Evolutionary conservation across 108 stramenopile species (phyloP), one percentile per base, ranked within the genome.

Genomic region (Skeletonema grethae): DNA sequence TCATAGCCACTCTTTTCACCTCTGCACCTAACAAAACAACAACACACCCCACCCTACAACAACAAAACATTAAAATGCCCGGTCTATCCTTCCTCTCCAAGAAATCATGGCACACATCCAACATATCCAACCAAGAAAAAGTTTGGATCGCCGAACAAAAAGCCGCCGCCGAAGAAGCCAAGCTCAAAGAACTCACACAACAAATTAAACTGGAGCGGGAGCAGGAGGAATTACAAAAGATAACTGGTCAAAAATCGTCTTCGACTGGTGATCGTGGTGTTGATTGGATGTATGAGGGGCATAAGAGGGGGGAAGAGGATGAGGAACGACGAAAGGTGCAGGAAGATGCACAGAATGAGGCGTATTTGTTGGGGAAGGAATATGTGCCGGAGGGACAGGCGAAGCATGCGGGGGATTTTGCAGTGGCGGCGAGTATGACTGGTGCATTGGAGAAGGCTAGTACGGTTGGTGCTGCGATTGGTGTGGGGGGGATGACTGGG

Each of bases 61-160:
- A 2, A 53, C 22, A 20, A 8, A 61, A 8, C 2, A 34, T 5
- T 13, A 61, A 25, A 24, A 84, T 93, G 61, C 88, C 91, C 35
- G 93, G 93, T 6, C 72, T 98, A 18, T 93, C 89, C 15, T 98
- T 98, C 84, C 69, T 98, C 22, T 85, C 89, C 58, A 98, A 97
- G 75, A 98, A 98, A 83, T 89, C 90, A 84, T 98, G 95, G 95
- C 96, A 98, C 68, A 90, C 94, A 41, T 86, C 89, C 43, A 96
- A 93, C 59, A 70, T 96, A 31, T 87, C 90, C 63, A 98, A 98
- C 77, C 92, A 96, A 78, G 96, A 98, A 86, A 94, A 89, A 69
- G 95, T 98, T 24, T 98, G 96, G 95, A 73, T 96, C 31, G 95
- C 95, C 41, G 96, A 98, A 79, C 93, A 97, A 73, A 86, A 88